A percentile compares a stretch with the other conserved stretches of the same genome.
Conservation (phyloP, 352 stramenopile species). For the Phytophthora fragariaefolia region DNA sequence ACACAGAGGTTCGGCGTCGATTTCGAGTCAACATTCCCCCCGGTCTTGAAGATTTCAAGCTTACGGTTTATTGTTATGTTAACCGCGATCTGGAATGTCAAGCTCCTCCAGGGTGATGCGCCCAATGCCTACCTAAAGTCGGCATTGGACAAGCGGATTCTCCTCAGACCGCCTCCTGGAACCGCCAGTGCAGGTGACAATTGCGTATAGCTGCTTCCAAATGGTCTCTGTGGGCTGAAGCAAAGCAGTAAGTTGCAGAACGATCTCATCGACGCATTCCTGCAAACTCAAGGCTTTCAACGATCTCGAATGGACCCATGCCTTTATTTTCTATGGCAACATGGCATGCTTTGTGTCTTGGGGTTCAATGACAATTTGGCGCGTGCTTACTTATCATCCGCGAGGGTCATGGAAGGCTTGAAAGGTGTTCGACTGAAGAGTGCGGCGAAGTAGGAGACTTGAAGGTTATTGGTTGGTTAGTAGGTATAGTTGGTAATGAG, state of each 20-base stretch:
- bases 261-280: slow-evolving; percentile 14
- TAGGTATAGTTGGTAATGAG: background rate
- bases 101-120: slow-evolving; percentile 18
- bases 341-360: slow-evolving; percentile 2
- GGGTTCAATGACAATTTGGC: slow-evolving; percentile 13
- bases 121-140: slow-evolving; percentile 22
- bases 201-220: background rate
- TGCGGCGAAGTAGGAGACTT: background rate
- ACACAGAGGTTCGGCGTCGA: slow-evolving; percentile 11
- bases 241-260: slow-evolving; percentile 16
- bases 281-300: slow-evolving; percentile 10
- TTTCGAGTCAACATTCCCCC: slow-evolving; percentile 5
- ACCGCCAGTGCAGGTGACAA: background rate
- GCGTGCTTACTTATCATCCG: too few relatives aligned
- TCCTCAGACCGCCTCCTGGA: slow-evolving; percentile 9
- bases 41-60: slow-evolving; percentile 19
- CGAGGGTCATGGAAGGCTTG: background rate
- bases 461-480: background rate
- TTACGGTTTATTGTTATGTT: slow-evolving; percentile 15
- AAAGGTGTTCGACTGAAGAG: background rate
- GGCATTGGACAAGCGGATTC: slow-evolving; percentile 16
- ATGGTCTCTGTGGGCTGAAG: background rate
- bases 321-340: slow-evolving; percentile 2
- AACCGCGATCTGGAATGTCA: slow-evolving; percentile 4
- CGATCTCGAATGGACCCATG: slow-evolving; percentile 6